phyloP scores from a whole-genome alignment of 495 filamentous ascomycete genomes.

The Xylaria cubensis region DNA sequence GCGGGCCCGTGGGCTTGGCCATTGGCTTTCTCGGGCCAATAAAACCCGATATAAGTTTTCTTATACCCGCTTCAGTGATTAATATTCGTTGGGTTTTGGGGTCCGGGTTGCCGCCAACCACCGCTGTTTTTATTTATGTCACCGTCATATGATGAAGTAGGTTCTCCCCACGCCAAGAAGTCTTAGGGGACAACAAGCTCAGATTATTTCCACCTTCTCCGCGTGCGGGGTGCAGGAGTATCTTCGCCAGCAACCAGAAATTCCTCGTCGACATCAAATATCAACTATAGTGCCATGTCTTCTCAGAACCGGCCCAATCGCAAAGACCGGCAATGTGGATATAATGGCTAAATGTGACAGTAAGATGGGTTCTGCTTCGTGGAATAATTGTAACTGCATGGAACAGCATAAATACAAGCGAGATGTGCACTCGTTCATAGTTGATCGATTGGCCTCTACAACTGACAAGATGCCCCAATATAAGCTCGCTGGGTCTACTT shows the following conservation, averaged over 20 bases:
- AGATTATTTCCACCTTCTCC: slow-evolving; percentile 12
- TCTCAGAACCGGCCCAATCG: slow-evolving; percentile 13
- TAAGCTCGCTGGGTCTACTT: neutral
- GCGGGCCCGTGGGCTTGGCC: neutral
- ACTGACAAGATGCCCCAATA: neutral
- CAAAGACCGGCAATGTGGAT: neutral
- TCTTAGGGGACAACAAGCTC: neutral
- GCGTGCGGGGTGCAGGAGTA: slow-evolving; percentile 4
- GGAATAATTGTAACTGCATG: slow-evolving; percentile 12
- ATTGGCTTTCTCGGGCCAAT: slow-evolving; percentile 10
- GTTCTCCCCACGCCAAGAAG: neutral
- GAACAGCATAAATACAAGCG: neutral
- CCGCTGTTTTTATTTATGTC: neutral
- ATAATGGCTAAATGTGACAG: neutral
- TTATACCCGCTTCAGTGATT: neutral
- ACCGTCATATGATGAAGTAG: neutral
- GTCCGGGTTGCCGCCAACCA: neutral
- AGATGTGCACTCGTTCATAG: neutral
- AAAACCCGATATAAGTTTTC: slow-evolving; percentile 12
- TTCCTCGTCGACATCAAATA: neutral
- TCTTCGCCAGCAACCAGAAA: neutral
- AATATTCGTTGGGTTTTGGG: neutral
- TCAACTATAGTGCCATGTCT: neutral
- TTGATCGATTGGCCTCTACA: neutral
- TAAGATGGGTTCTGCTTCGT: slow-evolving; percentile 10